Percentiles rank a stretch among this genome's conserved stretches.
phyloP scores from a whole-genome alignment of 768 basidiomycete species.

The Pleurotus salmoneostramineus region DNA sequence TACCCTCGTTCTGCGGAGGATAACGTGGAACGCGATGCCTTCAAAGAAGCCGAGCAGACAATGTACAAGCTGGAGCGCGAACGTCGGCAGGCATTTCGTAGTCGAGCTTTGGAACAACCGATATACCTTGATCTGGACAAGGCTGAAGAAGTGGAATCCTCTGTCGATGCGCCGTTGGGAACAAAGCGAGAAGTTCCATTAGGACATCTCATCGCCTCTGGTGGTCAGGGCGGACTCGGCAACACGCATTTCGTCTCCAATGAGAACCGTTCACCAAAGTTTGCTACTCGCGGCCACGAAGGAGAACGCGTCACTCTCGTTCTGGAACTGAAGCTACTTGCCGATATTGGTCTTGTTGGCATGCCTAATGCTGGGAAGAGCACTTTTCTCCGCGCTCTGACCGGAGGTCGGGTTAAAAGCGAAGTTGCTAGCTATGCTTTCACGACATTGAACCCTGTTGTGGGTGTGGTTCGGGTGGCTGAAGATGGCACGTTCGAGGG shows the following conservation, averaged over 20 bases:
- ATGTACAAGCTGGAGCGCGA: constrained; percentile 61
- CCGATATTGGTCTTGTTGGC: constrained; percentile 94
- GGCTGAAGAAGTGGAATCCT: constrained; percentile 34
- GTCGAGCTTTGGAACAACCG: constrained; percentile 35
- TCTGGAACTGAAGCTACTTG: constrained; percentile 89
- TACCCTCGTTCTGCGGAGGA: constrained; percentile 65
- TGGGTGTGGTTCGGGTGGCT: constrained; percentile 84
- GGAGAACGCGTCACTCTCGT: constrained; percentile 80
- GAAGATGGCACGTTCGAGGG: constrained; percentile 78
- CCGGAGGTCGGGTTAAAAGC: constrained; percentile 77
- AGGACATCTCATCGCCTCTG: constrained; percentile 68
- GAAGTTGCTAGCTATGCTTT: constrained; percentile 91
- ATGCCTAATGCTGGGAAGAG: constrained; percentile 95
- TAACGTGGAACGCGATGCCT: constrained; percentile 60
- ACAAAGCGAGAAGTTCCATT: constrained; percentile 44
- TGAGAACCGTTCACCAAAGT: constrained; percentile 77
- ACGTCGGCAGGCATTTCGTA: constrained; percentile 42
- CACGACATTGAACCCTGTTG: constrained; percentile 91
- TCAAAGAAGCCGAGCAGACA: constrained; percentile 66
- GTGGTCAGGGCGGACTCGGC: constrained; percentile 80
- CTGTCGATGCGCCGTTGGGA: constrained; percentile 62
- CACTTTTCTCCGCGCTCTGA: constrained; percentile 86
- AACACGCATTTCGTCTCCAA: constrained; percentile 81
- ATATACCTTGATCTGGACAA: constrained; percentile 63
- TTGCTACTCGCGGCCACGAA: constrained; percentile 72